Evolutionary conservation across 1,139 yeast genomes (phyloP).

Genomic region (Lodderomyces jiufengensis): DNA sequence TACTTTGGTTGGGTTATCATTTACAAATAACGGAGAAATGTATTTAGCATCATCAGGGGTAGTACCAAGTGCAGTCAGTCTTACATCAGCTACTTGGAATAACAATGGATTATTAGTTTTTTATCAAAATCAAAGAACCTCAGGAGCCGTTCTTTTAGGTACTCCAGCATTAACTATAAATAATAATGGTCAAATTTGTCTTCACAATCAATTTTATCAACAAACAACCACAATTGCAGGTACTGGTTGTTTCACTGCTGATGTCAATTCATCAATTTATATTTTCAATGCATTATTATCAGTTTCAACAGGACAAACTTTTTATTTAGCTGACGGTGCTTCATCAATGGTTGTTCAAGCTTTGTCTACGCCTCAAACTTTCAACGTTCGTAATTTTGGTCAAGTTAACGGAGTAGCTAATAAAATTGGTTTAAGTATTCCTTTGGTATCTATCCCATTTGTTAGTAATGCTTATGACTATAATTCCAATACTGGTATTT

Average conservation of each 20-base stretch:
- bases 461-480: conserved; percentile 8
- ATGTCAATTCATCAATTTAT: conserved; percentile 18
- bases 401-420: conserved; percentile 4
- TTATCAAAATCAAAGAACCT: conserved; percentile 18
- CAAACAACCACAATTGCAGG: conserved; percentile 26
- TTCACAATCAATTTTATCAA: conserved; percentile 21
- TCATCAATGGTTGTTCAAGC: conserved; percentile 21
- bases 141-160: conserved; percentile 22
- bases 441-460: background rate
- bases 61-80: conserved; percentile 18
- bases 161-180: conserved; percentile 14
- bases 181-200: conserved; percentile 26
- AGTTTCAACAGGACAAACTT: conserved; percentile 19
- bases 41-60: conserved; percentile 24
- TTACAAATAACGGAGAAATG: conserved; percentile 28
- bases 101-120: conserved; percentile 27
- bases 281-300: conserved; percentile 17
- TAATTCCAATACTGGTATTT: conserved; percentile 19
- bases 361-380: conserved; percentile 18
- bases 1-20: conserved; percentile 18
- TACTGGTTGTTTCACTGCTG: conserved; percentile 27
- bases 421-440: conserved; percentile 7
- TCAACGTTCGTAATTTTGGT: conserved; percentile 31
- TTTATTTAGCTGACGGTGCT: conserved; percentile 18
- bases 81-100: conserved; percentile 21